Conservation (phyloP, 345 rosid species). For the Syzygium oleosum region DNA sequence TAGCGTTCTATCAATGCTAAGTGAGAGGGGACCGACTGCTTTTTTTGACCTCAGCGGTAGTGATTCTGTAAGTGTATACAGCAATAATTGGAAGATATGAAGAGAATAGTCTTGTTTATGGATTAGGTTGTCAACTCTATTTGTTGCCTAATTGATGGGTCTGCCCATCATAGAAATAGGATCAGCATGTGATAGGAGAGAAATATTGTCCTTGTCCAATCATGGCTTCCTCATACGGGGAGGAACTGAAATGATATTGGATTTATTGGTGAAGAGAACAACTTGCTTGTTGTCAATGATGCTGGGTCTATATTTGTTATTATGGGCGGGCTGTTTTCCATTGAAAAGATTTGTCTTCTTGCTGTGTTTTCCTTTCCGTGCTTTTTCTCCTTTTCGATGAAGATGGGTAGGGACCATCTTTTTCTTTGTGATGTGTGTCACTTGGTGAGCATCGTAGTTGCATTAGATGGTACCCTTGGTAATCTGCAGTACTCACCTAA, state of each 20-base stretch:
- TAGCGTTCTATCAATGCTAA: constrained; percentile 79
- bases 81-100: neutral
- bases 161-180: neutral
- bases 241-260: neutral
- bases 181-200: neutral
- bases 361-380: neutral
- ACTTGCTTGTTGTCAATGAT: neutral
- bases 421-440: neutral
- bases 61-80: constrained; percentile 68
- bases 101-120: neutral
- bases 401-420: neutral
- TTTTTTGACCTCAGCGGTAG: constrained; percentile 84
- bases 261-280: neutral
- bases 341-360: neutral
- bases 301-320: neutral
- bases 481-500: neutral
- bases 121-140: neutral
- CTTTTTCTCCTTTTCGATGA: neutral
- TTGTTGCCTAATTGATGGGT: neutral
- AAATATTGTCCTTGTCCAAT: neutral
- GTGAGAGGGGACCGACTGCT: constrained; percentile 94
- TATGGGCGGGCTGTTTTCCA: neutral
- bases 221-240: neutral
- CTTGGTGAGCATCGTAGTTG: neutral
- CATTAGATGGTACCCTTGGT: neutral